Conservation (phyloP, 148 eudicot species). For the Drosera capensis region DNA sequence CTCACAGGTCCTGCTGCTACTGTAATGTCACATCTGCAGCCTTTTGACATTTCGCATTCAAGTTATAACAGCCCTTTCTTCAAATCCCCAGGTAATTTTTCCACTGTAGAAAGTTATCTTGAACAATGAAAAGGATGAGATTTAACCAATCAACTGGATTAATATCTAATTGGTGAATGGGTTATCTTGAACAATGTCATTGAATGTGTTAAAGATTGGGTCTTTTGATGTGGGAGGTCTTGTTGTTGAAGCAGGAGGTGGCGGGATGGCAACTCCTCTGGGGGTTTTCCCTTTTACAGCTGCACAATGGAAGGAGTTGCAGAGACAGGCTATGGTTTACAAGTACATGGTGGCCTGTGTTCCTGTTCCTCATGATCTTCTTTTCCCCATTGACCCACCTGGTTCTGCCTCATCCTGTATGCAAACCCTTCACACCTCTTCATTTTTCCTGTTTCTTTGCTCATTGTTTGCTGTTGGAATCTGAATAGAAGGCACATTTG, state of each 20-base stretch:
- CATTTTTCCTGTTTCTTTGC: background rate
- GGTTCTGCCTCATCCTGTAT: slow-evolving; percentile 16
- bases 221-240: background rate
- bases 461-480: background rate
- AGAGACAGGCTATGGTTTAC: slow-evolving; percentile 75
- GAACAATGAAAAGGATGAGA: background rate
- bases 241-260: slow-evolving; percentile 2
- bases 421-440: slow-evolving; percentile 1
- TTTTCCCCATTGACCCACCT: slow-evolving; percentile 24
- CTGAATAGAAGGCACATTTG: too few relatives aligned
- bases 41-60: slow-evolving; percentile 29
- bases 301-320: slow-evolving; percentile 65
- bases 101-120: background rate
- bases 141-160: background rate
- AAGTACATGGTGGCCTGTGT: slow-evolving; percentile 59
- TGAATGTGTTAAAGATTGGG: background rate
- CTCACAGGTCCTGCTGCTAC: background rate
- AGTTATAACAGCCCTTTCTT: slow-evolving; percentile 8
- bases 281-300: slow-evolving; percentile 53
- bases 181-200: background rate
- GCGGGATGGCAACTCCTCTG: slow-evolving; percentile 27
- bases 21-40: slow-evolving; percentile 14
- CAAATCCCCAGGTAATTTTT: slow-evolving; percentile 38
- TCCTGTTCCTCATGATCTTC: slow-evolving; percentile 63
- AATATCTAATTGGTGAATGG: background rate